These are phyloP conservation scores for Melampsora americana DNA, from an alignment of 1,284 basidiomycete genomes.

Conservation along the genomic window DNA sequence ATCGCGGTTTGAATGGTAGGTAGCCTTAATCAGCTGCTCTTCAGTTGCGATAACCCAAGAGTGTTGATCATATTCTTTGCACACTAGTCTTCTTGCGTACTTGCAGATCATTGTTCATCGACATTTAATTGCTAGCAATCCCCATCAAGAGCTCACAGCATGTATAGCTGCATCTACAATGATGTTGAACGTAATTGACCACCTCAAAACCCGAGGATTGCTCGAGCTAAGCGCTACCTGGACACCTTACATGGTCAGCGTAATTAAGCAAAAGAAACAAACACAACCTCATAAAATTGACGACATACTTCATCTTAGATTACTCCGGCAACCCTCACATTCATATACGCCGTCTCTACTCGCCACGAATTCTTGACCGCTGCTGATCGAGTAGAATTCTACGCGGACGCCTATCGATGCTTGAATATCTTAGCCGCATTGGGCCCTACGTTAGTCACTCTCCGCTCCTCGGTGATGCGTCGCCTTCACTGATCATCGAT, in stretches of 20 bases:
- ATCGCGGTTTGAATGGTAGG: neutral
- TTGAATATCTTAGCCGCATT: slow-evolving; percentile 9
- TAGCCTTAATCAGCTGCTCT: neutral
- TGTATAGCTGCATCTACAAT: slow-evolving; percentile 5
- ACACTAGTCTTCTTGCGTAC: neutral
- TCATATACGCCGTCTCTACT: slow-evolving; percentile 3
- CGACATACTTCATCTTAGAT: neutral
- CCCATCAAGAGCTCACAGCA: neutral
- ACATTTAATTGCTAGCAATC: slow-evolving; percentile 1
- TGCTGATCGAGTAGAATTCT: slow-evolving; percentile 8
- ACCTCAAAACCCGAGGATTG: too few relatives aligned
- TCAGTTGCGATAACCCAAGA: neutral
- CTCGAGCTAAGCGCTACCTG: too few relatives aligned
- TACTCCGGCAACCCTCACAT: slow-evolving; percentile 6
- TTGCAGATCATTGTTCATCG: slow-evolving; percentile 14
- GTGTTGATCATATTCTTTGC: slow-evolving; percentile 3
- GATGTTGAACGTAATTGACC: too few relatives aligned
- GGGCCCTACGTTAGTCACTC: too few relatives aligned
- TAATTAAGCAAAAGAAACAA: slow-evolving; percentile 14
- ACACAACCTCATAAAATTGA: neutral
- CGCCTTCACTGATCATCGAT: too few relatives aligned
- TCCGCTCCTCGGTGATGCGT: too few relatives aligned
- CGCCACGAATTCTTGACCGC: neutral
- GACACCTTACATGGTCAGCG: neutral
- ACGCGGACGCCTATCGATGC: slow-evolving; percentile 20